Evolutionary conservation across 495 filamentous ascomycete species (phyloP).

Genomic region (Sporormia fimetaria): DNA sequence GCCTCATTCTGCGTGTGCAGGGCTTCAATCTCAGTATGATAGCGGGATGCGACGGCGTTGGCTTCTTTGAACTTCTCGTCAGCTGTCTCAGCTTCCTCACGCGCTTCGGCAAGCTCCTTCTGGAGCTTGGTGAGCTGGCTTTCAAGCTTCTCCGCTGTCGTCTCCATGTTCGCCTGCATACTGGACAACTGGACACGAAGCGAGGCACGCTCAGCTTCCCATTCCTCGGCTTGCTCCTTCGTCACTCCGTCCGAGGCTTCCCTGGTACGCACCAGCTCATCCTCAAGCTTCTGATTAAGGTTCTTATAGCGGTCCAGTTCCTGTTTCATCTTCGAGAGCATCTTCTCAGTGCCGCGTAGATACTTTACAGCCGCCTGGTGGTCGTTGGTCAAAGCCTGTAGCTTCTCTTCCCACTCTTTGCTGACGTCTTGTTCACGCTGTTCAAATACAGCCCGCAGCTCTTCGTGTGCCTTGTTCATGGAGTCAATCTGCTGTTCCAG

Average conservation of each 20-base stretch:
- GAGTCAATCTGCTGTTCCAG: slow-evolving; percentile 81
- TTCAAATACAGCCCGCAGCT: slow-evolving; percentile 64
- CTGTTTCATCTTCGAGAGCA: slow-evolving; percentile 97
- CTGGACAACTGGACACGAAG: slow-evolving; percentile 55
- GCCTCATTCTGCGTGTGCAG: slow-evolving; percentile 68
- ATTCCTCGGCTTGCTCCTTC: slow-evolving; percentile 42
- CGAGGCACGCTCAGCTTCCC: slow-evolving; percentile 63
- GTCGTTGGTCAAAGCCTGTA: slow-evolving; percentile 86
- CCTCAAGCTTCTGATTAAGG: slow-evolving; percentile 71
- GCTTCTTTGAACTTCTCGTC: slow-evolving; percentile 46
- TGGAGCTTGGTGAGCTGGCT: slow-evolving; percentile 55
- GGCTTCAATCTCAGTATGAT: slow-evolving; percentile 60
- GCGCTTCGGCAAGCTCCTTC: slow-evolving; percentile 49
- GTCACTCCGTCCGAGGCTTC: slow-evolving; percentile 30
- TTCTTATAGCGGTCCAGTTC: slow-evolving; percentile 81
- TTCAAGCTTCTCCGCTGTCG: slow-evolving; percentile 50
- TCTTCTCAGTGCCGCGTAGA: slow-evolving; percentile 96
- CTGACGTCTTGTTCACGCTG: slow-evolving; percentile 73
- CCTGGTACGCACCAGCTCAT: slow-evolving; percentile 51
- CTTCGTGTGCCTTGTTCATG: slow-evolving; percentile 68
- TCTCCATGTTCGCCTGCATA: slow-evolving; percentile 55
- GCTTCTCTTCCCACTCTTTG: slow-evolving; percentile 74
- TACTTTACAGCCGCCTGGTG: slow-evolving; percentile 99
- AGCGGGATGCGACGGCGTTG: slow-evolving; percentile 19
- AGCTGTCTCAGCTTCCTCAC: slow-evolving; percentile 55